phyloP scores from a whole-genome alignment of 2,329 filamentous ascomycete genomes.

The Ceratocystis cubensis region DNA sequence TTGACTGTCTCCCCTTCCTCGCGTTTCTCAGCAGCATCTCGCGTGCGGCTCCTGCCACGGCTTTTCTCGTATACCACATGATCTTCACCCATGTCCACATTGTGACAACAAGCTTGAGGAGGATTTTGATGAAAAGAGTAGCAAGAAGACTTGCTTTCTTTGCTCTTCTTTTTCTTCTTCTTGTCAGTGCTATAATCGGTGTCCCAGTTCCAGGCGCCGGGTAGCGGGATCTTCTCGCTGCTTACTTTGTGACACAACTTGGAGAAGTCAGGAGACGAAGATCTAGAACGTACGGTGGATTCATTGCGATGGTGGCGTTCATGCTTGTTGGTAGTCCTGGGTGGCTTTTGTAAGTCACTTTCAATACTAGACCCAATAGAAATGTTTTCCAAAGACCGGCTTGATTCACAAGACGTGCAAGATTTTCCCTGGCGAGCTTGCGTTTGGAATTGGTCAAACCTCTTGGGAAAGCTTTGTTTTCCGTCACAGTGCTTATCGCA shows the following conservation, averaged over 20 bases:
- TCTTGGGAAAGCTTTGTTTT: background rate
- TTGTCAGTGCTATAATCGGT: background rate
- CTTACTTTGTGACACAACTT: no score
- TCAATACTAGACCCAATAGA: background rate
- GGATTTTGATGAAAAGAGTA: background rate
- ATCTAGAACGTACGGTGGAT: background rate
- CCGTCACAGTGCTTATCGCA: background rate
- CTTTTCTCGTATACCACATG: background rate
- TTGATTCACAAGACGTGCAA: background rate
- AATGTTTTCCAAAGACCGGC: background rate
- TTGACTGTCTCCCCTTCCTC: background rate
- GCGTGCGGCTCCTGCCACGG: background rate
- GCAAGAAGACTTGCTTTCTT: background rate
- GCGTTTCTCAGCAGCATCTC: background rate
- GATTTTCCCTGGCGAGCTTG: background rate
- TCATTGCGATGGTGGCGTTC: background rate
- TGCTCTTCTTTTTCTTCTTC: background rate
- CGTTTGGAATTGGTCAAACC: background rate
- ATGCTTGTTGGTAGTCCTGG: background rate
- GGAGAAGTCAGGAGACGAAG: background rate
- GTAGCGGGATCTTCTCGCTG: background rate
- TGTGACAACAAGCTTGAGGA: background rate
- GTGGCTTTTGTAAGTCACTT: background rate
- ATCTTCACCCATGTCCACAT: background rate
- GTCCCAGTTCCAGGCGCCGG: constrained; percentile 11